phyloP scores from a whole-genome alignment of 2,329 filamentous ascomycete species.

The Cordyceps militaris region DNA sequence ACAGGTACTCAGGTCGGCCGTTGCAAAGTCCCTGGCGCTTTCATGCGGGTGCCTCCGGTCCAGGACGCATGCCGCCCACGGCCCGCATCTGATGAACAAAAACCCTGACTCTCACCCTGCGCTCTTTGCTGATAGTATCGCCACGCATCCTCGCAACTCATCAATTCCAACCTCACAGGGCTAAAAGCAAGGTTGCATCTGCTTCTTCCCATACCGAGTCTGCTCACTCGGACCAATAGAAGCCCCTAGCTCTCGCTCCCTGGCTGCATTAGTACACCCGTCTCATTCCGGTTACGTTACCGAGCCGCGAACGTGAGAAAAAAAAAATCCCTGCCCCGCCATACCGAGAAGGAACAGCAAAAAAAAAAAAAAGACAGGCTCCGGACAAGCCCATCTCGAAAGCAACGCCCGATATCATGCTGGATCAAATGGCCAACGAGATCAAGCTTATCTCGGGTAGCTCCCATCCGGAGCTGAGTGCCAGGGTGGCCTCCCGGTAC shows the following conservation, averaged over 20 bases:
- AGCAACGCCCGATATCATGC: slow-evolving; percentile 21
- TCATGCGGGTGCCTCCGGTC: neutral
- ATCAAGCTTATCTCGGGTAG: slow-evolving; percentile 46
- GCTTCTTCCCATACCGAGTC: no score
- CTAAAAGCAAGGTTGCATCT: no score
- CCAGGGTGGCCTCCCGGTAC: slow-evolving; percentile 38
- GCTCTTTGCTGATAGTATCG: no score
- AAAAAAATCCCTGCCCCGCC: slow-evolving; percentile 10
- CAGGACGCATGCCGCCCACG: neutral
- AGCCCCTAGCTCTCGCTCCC: no score
- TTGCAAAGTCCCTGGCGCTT: neutral
- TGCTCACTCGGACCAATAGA: no score
- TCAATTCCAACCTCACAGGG: no score
- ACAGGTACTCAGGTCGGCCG: no score
- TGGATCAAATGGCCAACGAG: slow-evolving; percentile 44
- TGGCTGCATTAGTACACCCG: no score
- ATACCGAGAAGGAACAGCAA: neutral
- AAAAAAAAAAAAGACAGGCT: neutral
- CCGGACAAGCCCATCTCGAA: slow-evolving; percentile 8
- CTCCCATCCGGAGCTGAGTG: slow-evolving; percentile 42
- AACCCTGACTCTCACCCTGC: no score
- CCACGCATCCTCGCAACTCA: no score
- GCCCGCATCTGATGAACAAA: no score
- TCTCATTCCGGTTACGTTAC: neutral
- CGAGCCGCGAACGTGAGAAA: neutral